A percentile compares a stretch with the other conserved stretches of the same genome.
phyloP scores from a whole-genome alignment of 179 eudicot species.

The Patellifolia procumbens region DNA sequence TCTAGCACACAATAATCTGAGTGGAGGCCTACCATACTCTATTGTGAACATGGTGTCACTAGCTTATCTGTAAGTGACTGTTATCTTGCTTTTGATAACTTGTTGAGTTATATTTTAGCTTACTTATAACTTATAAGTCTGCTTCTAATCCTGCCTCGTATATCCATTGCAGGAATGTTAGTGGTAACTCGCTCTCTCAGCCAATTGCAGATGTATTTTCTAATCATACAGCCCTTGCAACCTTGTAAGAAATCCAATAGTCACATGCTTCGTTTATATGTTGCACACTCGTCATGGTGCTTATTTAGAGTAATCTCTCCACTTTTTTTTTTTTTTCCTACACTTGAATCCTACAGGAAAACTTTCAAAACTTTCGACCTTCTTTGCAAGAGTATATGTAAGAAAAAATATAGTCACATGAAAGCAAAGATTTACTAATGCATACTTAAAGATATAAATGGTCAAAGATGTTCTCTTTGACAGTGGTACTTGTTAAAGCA shows the following conservation, averaged over 20 bases:
- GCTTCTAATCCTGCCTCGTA: conserved; percentile 7
- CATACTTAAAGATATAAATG: no score
- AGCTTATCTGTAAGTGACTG: conserved; percentile 61
- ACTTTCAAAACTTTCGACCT: no score
- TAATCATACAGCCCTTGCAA: conserved; percentile 61
- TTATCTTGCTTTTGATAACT: neutral
- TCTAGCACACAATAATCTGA: conserved; percentile 76
- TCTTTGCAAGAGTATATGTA: no score
- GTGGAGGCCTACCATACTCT: conserved; percentile 84
- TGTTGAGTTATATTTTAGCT: conserved; percentile 6
- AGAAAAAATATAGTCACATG: no score
- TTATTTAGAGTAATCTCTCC: no score
- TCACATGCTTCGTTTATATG: conserved; percentile 14
- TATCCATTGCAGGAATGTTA: conserved; percentile 57
- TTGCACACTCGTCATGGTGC: neutral
- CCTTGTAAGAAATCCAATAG: conserved; percentile 56
- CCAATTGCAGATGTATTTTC: conserved; percentile 72
- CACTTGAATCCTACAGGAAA: no score
- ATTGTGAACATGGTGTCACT: conserved; percentile 62
- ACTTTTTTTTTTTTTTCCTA: no score
- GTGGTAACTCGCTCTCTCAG: conserved; percentile 68
- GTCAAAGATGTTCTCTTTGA: no score
- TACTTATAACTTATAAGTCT: conserved; percentile 18
- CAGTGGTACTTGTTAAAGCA: no score
- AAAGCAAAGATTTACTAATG: no score